Evolutionary conservation across 495 filamentous ascomycete species (phyloP), one percentile per base, ranked within the genome.

Genomic region (Penicillium salamii): DNA sequence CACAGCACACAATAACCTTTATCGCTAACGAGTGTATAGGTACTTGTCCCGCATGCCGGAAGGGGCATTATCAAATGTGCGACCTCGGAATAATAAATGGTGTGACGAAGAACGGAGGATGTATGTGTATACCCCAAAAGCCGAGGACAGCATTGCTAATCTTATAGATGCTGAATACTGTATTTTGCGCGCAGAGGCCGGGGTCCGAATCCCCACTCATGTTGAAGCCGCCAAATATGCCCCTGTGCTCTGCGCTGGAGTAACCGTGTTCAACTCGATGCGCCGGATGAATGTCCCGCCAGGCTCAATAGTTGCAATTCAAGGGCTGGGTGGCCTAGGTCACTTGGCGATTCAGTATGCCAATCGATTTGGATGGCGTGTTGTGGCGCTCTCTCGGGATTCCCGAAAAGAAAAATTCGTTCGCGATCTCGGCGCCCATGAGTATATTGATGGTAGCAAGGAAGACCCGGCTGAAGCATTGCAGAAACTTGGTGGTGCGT

Each of bases 201-300:
- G 65, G 0, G 83, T 85, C 0, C 70, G 69, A n/a, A 72, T 90
- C 37, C 84, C 85, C 5, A 50, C 63, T 5, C 68, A 80, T 38
- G 65, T 80, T 24, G 73, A 84, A 54, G 74, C 84, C 0, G 82
- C 76, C 8, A 69, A 81, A 50, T 80, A 75, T 46, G 84, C 85
- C 1, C 84, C 86, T 0, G 75, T 88, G 12, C 78, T 90, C 17
- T 89, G 86, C 66, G 85, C 86, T 2, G 86, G 85, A 40, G 77
- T 88, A 38, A 87, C 84, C 20, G 79, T 84, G 29, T 90, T 88
- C 78, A 88, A 88, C 68, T 75, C 76, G 5, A 82, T 90, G 37
- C 78, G 85, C 18, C 75, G 79, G 36, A 76, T 83, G 73, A 67
- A 78, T 33, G 68, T 88, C 34, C 56, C 69, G 13, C 68, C 72